These are phyloP conservation scores for Candida neerlandica DNA, from an alignment of 1,139 yeast genomes.

Conservation along the genomic window DNA sequence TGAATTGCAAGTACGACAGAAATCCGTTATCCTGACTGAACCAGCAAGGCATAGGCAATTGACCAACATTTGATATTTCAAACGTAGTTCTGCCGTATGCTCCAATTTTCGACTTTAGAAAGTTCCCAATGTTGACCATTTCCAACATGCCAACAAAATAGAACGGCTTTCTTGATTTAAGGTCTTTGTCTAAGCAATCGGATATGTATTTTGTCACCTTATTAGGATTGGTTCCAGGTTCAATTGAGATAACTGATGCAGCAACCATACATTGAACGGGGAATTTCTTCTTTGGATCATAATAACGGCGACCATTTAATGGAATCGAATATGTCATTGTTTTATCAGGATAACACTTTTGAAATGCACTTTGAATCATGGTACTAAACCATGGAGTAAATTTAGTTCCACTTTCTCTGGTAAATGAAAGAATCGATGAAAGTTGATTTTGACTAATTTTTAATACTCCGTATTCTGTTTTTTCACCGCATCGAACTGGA, in stretches of 20 bases:
- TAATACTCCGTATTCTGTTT: conserved; percentile 19
- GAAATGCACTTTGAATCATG: conserved; percentile 22
- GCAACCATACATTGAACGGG: conserved; percentile 21
- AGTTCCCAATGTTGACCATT: conserved; percentile 17
- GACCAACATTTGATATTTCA: conserved; percentile 35
- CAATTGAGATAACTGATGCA: conserved; percentile 13
- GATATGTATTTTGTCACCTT: conserved; percentile 14
- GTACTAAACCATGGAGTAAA: conserved; percentile 30
- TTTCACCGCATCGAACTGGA: conserved; percentile 14
- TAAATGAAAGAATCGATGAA: conserved; percentile 14
- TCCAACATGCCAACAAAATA: conserved; percentile 23
- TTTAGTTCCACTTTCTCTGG: conserved; percentile 22
- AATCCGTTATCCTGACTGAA: conserved; percentile 32
- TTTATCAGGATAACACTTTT: conserved; percentile 14
- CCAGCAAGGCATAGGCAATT: conserved; percentile 18
- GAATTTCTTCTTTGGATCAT: conserved; percentile 19
- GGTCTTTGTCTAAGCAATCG: conserved; percentile 11
- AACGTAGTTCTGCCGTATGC: conserved; percentile 19
- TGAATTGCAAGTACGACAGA: conserved; percentile 22
- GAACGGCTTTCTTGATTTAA: conserved; percentile 20
- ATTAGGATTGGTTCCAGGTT: conserved; percentile 18
- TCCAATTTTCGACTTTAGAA: conserved; percentile 16
- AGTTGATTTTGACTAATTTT: conserved; percentile 16
- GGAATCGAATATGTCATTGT: conserved; percentile 20
- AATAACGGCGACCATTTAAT: conserved; percentile 30